Conservation (phyloP, 306 rosid genomes). For the Prosopis cineraria region DNA sequence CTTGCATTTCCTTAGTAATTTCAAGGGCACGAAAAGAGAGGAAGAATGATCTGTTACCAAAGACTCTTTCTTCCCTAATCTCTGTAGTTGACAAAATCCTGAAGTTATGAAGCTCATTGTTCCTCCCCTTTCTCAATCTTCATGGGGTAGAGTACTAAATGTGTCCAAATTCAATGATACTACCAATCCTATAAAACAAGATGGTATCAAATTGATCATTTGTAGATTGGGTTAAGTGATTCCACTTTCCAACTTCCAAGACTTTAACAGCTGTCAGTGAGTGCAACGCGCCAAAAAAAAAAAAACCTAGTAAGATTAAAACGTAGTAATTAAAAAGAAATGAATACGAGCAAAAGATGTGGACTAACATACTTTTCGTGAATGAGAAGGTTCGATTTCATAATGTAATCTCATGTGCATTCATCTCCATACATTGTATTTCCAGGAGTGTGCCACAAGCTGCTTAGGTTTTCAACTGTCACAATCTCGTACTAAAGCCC, state of each 20-base stretch:
- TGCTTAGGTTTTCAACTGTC: constrained; percentile 16
- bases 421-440: constrained; percentile 53
- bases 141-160: neutral
- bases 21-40: neutral
- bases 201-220: neutral
- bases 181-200: neutral
- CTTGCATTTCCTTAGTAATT: neutral
- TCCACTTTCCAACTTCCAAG: too few species aligned
- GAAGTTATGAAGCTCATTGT: neutral
- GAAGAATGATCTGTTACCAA: neutral
- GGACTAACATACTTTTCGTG: constrained; percentile 40
- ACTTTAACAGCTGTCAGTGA: neutral
- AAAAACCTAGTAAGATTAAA: neutral
- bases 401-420: neutral
- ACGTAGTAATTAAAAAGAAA: too few species aligned
- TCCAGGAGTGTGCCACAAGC: constrained; percentile 39
- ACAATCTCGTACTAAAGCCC: constrained; percentile 15
- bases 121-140: neutral
- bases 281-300: neutral
- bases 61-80: neutral
- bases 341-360: constrained; percentile 27
- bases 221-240: neutral
- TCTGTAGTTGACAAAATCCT: neutral
- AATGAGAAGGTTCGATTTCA: constrained; percentile 20
- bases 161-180: constrained; percentile 7